Evolutionary conservation across 495 filamentous ascomycete species (phyloP), one percentile per base, ranked within the genome.

Genomic region (Xylaria curta): DNA sequence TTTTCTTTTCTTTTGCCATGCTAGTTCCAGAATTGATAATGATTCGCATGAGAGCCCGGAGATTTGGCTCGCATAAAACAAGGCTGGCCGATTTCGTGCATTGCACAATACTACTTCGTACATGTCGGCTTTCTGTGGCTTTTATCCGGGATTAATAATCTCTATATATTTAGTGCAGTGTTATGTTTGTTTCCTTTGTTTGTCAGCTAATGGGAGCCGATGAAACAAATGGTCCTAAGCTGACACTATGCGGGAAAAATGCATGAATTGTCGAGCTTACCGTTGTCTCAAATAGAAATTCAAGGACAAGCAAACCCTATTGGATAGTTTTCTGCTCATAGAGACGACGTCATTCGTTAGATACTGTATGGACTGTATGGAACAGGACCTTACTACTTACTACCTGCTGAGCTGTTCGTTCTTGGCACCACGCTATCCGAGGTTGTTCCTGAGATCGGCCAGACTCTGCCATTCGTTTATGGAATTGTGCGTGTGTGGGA

Each of bases 231-330:
- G 44, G 68, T n/a, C 13, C 68, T n/a, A 70, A 36, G 60, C 58
- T 36, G 58, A 60, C 58, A 40, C 68, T 31, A 70, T 70, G 68
- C 58, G 60, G 56, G 38, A 49, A 62, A 70, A 42, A 38, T n/a
- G 68, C 68, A 70, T 70, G 68, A 63, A 70, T 70, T 53, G 58
- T 19, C 10, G 44, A 49, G 13, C 21, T 46, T 62, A 56, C 40
- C 12, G 68, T 63, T 63, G 68, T 70, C 68, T 70, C 68, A 36
- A 70, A 70, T 70, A 70, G 68, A 70, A 70, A 70, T 46, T 15
- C 44, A 26, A 62, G 10, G 3, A 44, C 2, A 0, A 28, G 31
- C 24, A 40, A 10, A 12, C 28, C 15, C 58, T 53, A 70, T 70
- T 63, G 68, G 68, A 24, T 21, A 33, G 31, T n/a, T 61, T 62